Base-by-base conservation (phyloP, 331 rosid genomes). In the Malus hybrid region DNA sequence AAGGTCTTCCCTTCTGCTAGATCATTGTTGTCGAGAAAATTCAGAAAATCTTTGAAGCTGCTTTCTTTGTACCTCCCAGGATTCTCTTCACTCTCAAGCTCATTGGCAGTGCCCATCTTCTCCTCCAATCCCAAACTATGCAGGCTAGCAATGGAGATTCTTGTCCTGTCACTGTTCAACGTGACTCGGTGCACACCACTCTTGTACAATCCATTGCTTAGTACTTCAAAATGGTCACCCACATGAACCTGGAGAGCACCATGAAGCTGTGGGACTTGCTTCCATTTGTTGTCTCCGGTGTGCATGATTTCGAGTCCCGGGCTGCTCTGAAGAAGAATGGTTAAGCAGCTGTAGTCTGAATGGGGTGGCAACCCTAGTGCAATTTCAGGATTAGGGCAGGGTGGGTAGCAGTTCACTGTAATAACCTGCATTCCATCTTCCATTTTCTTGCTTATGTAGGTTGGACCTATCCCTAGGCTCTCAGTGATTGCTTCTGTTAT, bases 361-460 rank as follows among this genome's bases (percentile, higher is more conserved):
- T 90, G 91, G 50, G 93, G 96, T 3, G 91, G 90, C 32, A 85
- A 56, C 12, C 89, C 96, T 7, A 86, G 77, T 11, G 82, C 82
- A 10, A 84, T 33, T 15, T 79, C 83, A 13, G 86, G 87, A 27
- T 81, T 39, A 22, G 90, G 92, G 69, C 90, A 83, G 0, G 85
- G 78, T 5, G 90, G 90, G 64, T 90, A 84, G 82, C 84, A 81
- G 52, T 87, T 90, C 69, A 90, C 80, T 22, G 85, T 77, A 69
- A 73, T 72, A 6, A 83, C 87, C 70, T 90, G 95, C 86, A 82
- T 74, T 27, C 88, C 90, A 19, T 77, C 66, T 72, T 76, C 84
- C 65, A 87, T 68, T 59, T 82, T 76, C 2, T 72, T 29, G n/a
- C 71, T 77, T 14, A 72, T 42, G 64, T 83, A n/a, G 71, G 64